Percentiles rank a stretch among this genome's conserved stretches.
Conservation (phyloP, 192 early-diverging fungal genomes). For the Nowakowskiella sp. region DNA sequence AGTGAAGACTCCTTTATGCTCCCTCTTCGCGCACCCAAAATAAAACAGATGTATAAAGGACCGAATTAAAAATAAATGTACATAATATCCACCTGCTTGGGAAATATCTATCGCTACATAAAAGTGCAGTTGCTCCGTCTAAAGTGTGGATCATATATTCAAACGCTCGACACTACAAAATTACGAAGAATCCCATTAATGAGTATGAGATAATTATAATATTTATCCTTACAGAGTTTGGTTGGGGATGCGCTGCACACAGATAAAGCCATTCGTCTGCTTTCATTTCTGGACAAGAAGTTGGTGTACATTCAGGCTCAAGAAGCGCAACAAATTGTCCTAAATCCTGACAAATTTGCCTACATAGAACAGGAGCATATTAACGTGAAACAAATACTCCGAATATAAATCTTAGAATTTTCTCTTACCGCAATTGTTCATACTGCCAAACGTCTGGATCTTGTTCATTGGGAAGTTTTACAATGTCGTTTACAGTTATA, state of each 20-base stretch:
- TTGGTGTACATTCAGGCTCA: slow-evolving; percentile 65
- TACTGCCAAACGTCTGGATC: slow-evolving; percentile 73
- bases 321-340: slow-evolving; percentile 66
- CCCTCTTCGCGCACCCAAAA: too few relatives aligned
- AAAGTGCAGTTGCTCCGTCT: slow-evolving; percentile 72
- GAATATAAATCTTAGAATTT: neutral
- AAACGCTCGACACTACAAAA: slow-evolving; percentile 69
- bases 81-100: slow-evolving; percentile 74
- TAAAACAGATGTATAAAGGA: too few relatives aligned
- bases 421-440: slow-evolving; percentile 71
- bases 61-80: too few relatives aligned
- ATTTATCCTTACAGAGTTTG: slow-evolving; percentile 50
- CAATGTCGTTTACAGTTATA: slow-evolving; percentile 51
- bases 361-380: slow-evolving; percentile 17
- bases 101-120: slow-evolving; percentile 71
- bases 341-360: slow-evolving; percentile 80
- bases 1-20: slow-evolving; percentile 59
- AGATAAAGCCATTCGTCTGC: slow-evolving; percentile 85
- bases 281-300: slow-evolving; percentile 85
- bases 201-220: neutral
- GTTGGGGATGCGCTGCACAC: slow-evolving; percentile 78
- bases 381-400: neutral
- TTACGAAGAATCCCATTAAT: neutral
- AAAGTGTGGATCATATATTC: slow-evolving; percentile 91
- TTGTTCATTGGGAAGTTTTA: slow-evolving; percentile 52